Base-by-base conservation (phyloP, 208 protist species). In the Blechomonas ayalai region DNA sequence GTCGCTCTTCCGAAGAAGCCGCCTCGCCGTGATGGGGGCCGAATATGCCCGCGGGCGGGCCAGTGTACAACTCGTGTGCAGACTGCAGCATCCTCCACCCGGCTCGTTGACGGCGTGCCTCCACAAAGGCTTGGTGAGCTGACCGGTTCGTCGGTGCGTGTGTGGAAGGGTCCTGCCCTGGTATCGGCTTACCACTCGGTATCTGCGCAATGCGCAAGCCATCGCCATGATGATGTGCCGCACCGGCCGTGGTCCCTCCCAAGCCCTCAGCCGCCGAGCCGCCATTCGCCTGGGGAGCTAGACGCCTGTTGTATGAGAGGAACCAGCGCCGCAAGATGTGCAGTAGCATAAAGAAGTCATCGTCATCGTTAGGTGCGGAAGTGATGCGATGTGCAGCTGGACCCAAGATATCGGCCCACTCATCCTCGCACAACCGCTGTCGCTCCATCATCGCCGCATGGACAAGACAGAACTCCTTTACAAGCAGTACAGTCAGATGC, bases 391-490 rank as follows among this genome's bases (percentile, higher is more conserved):
- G 42, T n/a, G 19, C 27, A 12, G 28, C 7, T 9, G 31, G 22
- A 32, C 40, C 22, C 7, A 10, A 33, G 15, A 33, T 7, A 16
- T 47, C 12, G 25, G 19, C 19, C 59, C 59, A 67, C 10, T 67
- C 45, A 8, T 24, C 19, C 16, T 18, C 19, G 4, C 39, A 12
- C 52, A 60, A 35, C 25, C 22, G 45, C 18, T 39, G 48, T 16
- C 59, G 57, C 46, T 52, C 49, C 6, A 42, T 42, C 5, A 72
- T 27, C 1, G 51, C 56, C 8, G 52, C 52, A 41, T 72, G 59
- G 12, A 59, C 10, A 5, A 72, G n/a, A 8, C 44, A 18, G 2
- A 72, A 33, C 52, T 72, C 52, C 64, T 66, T 65, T 28, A 46
- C 49, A 33, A 72, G 23, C n/a, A 72, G 57, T 28, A 46, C 23